Evolutionary conservation across 2,329 filamentous ascomycete species (phyloP).

Genomic region (Zymoseptoria passerinii): DNA sequence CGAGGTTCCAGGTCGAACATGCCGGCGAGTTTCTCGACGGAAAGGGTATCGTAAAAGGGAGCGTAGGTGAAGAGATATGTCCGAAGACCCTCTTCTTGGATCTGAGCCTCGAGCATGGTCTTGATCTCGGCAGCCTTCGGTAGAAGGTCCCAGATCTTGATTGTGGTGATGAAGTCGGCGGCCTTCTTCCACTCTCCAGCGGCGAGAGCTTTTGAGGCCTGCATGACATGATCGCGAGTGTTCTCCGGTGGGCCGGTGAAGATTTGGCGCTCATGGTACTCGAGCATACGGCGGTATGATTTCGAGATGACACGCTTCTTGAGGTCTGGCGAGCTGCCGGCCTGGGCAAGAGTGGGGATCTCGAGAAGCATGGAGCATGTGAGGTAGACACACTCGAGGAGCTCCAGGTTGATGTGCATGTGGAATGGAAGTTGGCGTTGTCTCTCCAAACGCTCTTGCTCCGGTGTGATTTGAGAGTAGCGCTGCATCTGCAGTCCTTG

Average conservation of each 20-base stretch:
- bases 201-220: conserved; percentile 92
- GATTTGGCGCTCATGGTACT: conserved; percentile 98
- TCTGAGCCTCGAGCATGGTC: conserved; percentile 92
- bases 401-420: conserved; percentile 99
- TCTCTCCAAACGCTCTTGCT: conserved; percentile 94
- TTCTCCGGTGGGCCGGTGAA: conserved; percentile 98
- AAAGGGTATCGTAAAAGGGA: conserved; percentile 95
- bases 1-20: conserved; percentile 93
- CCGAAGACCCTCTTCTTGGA: conserved; percentile 94
- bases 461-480: conserved; percentile 90
- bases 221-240: conserved; percentile 98
- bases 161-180: conserved; percentile 84
- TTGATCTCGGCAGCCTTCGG: conserved; percentile 89
- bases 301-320: conserved; percentile 98
- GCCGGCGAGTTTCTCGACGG: conserved; percentile 69
- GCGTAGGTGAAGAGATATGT: conserved; percentile 99
- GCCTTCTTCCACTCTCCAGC: conserved; percentile 99
- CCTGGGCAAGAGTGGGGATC: conserved; percentile 93
- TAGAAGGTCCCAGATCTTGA: conserved; percentile 99
- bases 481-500: conserved; percentile 98
- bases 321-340: conserved; percentile 90
- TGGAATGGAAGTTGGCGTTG: conserved; percentile 98
- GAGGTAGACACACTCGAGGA: conserved; percentile 95
- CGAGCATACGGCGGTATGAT: conserved; percentile 97
- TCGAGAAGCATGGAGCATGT: conserved; percentile 99